phyloP scores from a whole-genome alignment of 805 yeast genomes.

The Zygoascus bituminiphila region DNA sequence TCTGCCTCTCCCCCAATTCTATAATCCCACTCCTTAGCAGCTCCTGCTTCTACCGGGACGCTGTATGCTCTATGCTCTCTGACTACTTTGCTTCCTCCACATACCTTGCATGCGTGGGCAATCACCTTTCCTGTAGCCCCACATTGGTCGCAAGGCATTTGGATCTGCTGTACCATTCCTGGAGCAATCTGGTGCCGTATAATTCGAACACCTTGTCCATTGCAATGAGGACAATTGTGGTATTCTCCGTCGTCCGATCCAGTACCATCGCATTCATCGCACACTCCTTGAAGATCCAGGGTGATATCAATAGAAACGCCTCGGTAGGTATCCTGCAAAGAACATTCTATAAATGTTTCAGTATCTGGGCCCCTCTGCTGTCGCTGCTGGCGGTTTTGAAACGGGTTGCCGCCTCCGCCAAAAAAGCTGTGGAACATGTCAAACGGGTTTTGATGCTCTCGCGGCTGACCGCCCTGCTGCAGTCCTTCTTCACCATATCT shows the following conservation, averaged over 20 bases:
- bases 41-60: constrained; percentile 63
- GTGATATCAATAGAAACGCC: constrained; percentile 59
- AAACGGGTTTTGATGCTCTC: constrained; percentile 34
- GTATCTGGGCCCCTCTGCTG: constrained; percentile 53
- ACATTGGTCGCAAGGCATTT: constrained; percentile 72
- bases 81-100: constrained; percentile 63
- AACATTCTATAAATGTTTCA: constrained; percentile 45
- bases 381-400: constrained; percentile 7
- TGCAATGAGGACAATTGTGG: constrained; percentile 58
- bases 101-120: constrained; percentile 53
- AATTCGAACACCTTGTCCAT: constrained; percentile 63
- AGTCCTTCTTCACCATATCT: constrained; percentile 75
- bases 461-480: constrained; percentile 33
- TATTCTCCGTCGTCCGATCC: constrained; percentile 77
- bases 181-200: constrained; percentile 75
- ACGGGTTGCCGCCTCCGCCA: constrained; percentile 34
- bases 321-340: constrained; percentile 56
- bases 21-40: constrained; percentile 49
- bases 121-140: constrained; percentile 67
- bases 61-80: constrained; percentile 48
- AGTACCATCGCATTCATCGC: constrained; percentile 71
- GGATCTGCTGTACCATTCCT: constrained; percentile 82
- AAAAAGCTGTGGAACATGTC: constrained; percentile 62
- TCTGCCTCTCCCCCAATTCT: constrained; percentile 72
- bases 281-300: constrained; percentile 62